phyloP scores from a whole-genome alignment of 306 rosid species.

The Prunus mume region DNA sequence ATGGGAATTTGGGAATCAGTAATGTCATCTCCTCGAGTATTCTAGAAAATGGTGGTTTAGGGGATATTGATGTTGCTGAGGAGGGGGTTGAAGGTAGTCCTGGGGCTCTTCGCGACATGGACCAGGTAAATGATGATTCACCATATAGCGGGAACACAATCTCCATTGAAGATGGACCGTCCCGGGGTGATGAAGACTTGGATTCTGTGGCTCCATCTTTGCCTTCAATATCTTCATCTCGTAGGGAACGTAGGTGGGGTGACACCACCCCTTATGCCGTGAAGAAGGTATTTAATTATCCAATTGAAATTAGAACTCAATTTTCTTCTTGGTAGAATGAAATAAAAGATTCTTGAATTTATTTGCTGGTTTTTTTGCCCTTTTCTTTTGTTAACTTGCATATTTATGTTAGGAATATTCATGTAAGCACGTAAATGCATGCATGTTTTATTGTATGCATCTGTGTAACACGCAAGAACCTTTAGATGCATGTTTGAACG shows the following conservation, averaged over 20 bases:
- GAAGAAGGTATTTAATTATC: constrained; percentile 61
- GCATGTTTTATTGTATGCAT: background rate
- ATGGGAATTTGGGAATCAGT: constrained; percentile 33
- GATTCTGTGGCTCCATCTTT: constrained; percentile 48
- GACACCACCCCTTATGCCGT: constrained; percentile 75
- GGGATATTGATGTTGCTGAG: constrained; percentile 30
- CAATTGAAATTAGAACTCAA: background rate
- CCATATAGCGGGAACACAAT: constrained; percentile 53
- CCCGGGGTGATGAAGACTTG: constrained; percentile 54
- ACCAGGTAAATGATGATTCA: constrained; percentile 67
- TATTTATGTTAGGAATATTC: background rate
- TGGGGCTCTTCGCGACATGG: constrained; percentile 35
- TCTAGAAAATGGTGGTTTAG: constrained; percentile 54
- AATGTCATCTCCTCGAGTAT: constrained; percentile 32
- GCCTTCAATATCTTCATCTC: constrained; percentile 53
- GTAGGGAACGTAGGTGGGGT: constrained; percentile 71
- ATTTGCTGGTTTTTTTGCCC: background rate
- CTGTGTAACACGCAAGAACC: background rate
- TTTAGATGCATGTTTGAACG: background rate
- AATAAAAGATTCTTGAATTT: background rate
- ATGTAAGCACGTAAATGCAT: background rate
- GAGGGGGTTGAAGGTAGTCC: constrained; percentile 26
- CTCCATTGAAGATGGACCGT: constrained; percentile 46
- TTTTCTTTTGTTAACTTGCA: background rate
- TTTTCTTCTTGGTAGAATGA: background rate